Percentiles rank a stretch among this genome's conserved stretches.
phyloP scores from a whole-genome alignment of 441 rosid genomes.

The Sinapis alba region DNA sequence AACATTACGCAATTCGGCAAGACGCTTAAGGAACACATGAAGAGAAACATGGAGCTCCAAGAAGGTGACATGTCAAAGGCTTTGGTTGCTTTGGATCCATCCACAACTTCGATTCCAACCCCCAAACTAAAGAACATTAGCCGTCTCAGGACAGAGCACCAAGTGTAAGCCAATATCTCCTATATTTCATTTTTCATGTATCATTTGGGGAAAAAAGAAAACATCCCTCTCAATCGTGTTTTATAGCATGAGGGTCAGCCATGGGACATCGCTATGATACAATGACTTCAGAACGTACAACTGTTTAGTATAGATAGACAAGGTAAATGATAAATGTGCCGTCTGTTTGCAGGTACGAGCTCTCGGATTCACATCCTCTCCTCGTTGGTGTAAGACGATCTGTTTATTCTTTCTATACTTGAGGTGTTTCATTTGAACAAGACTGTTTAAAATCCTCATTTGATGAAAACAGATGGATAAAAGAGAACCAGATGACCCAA shows the following conservation, averaged over 20 bases:
- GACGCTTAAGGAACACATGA: conserved; percentile 69
- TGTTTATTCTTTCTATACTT: conserved; percentile 18
- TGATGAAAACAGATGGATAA: conserved; percentile 68
- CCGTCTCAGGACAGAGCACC: conserved; percentile 92
- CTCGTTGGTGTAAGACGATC: conserved; percentile 65
- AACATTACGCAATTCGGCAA: conserved; percentile 64
- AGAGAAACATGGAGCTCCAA: conserved; percentile 73
- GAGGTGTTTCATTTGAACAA: conserved; percentile 19
- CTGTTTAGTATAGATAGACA: background rate
- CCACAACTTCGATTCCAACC: conserved; percentile 72
- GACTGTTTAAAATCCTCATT: conserved; percentile 30
- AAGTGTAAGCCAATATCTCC: conserved; percentile 79
- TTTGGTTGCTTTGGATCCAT: conserved; percentile 79
- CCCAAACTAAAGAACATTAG: conserved; percentile 81
- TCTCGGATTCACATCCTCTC: conserved; percentile 92
- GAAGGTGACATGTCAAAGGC: conserved; percentile 87
- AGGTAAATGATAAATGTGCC: conserved; percentile 24
- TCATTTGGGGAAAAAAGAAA: background rate
- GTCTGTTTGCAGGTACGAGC: conserved; percentile 73
- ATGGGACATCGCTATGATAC: background rate
- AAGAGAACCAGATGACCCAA: conserved; percentile 90
- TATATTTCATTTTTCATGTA: conserved; percentile 12
- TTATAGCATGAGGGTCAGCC: conserved; percentile 20
- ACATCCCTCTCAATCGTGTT: background rate
- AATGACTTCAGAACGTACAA: background rate